Conservation (phyloP, 2,329 filamentous ascomycete genomes). For the Colletotrichum viniferum region DNA sequence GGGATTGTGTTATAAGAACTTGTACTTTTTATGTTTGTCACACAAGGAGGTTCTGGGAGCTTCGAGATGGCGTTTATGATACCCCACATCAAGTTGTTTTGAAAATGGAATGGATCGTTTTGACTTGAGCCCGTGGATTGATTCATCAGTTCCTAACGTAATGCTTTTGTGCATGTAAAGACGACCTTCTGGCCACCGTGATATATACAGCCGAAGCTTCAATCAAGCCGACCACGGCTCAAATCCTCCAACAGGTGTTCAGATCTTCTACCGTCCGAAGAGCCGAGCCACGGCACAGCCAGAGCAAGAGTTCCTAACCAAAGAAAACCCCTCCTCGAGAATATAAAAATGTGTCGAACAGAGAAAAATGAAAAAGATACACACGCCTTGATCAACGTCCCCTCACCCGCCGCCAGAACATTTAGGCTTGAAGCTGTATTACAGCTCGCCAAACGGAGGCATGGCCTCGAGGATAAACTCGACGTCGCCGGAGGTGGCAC, state of each 20-base stretch:
- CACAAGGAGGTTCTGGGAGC: neutral
- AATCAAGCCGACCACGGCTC: neutral
- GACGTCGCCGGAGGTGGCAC: slow-evolving; percentile 50
- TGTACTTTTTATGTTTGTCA: neutral
- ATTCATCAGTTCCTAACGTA: neutral
- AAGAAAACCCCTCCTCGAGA: neutral
- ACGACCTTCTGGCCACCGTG: neutral
- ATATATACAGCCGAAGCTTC: neutral
- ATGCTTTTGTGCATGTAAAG: neutral
- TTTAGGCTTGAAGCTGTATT: neutral
- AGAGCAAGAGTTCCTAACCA: neutral
- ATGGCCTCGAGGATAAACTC: slow-evolving; percentile 33
- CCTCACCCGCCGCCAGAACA: slow-evolving; percentile 4
- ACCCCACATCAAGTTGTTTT: neutral
- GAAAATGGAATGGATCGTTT: neutral
- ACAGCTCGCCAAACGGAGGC: neutral
- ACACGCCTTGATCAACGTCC: neutral
- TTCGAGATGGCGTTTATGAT: neutral
- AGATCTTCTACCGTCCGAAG: neutral
- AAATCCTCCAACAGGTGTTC: neutral
- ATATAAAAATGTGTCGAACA: neutral
- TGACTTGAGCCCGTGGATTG: neutral
- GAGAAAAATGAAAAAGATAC: neutral
- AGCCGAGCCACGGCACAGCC: neutral
- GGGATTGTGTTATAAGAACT: neutral